phyloP scores from a whole-genome alignment of 441 rosid species.

The Aleurites moluccanus region DNA sequence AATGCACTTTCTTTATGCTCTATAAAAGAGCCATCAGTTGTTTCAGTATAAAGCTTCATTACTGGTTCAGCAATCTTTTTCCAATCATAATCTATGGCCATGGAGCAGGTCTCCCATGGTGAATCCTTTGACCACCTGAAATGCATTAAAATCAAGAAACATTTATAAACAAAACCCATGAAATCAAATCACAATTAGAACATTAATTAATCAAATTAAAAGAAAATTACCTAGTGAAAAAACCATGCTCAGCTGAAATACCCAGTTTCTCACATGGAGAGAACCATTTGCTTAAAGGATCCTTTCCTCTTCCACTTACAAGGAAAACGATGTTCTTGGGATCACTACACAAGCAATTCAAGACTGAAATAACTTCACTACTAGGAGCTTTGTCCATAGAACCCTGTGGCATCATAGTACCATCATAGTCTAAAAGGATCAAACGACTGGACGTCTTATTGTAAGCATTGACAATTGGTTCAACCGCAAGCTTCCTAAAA shows the following conservation, averaged over 20 bases:
- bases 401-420: conserved; percentile 60
- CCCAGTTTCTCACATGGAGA: conserved; percentile 58
- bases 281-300: conserved; percentile 67
- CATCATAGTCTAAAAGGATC: conserved; percentile 78
- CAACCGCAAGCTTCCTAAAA: conserved; percentile 61
- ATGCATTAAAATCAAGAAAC: not conserved
- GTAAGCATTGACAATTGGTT: conserved; percentile 57
- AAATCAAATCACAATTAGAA: not conserved
- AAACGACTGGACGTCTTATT: conserved; percentile 48
- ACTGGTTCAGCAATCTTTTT: conserved; percentile 66
- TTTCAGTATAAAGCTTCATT: conserved; percentile 66
- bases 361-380: conserved; percentile 42
- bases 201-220: not conserved
- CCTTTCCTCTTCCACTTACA: conserved; percentile 80
- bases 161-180: not conserved
- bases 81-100: conserved; percentile 50
- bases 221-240: conserved; percentile 55
- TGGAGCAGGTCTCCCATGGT: conserved; percentile 51
- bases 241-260: conserved; percentile 83
- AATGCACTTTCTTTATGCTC: conserved; percentile 74
- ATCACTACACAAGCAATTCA: conserved; percentile 58
- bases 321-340: conserved; percentile 64
- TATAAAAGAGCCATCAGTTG: conserved; percentile 78
- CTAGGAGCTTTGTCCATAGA: conserved; percentile 58
- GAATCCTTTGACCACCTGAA: conserved; percentile 58